Evolutionary conservation across 345 rosid genomes (phyloP).

Genomic region (Excoecaria agallocha): DNA sequence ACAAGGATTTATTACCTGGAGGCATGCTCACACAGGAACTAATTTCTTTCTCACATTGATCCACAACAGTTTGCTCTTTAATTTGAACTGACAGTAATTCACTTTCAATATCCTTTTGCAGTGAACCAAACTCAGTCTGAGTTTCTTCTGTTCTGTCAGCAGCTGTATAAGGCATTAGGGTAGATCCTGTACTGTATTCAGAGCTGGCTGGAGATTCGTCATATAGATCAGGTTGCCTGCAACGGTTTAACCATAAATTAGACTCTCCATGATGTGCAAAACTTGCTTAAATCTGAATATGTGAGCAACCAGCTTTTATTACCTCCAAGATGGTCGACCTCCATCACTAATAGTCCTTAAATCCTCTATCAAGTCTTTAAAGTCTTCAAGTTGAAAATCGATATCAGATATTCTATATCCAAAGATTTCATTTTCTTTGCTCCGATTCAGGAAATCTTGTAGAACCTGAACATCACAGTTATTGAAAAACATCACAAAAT

Average conservation of each 20-base stretch:
- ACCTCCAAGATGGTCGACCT: constrained; percentile 81
- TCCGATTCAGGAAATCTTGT: constrained; percentile 66
- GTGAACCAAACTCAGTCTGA: constrained; percentile 38
- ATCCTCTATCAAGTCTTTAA: constrained; percentile 67
- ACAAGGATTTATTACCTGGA: constrained; percentile 42
- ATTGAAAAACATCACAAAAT: constrained; percentile 9
- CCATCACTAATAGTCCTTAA: constrained; percentile 55
- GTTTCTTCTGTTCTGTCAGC: constrained; percentile 47
- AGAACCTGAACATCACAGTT: constrained; percentile 52
- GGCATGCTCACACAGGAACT: constrained; percentile 35
- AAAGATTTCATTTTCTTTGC: constrained; percentile 58
- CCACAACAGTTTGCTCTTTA: constrained; percentile 26
- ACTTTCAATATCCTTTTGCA: constrained; percentile 36
- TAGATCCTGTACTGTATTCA: constrained; percentile 85
- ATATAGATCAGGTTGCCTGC: constrained; percentile 74
- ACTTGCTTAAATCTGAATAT: constrained; percentile 7
- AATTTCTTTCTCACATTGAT: constrained; percentile 40
- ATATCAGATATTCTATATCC: constrained; percentile 50
- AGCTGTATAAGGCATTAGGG: constrained; percentile 36
- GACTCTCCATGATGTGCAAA: constrained; percentile 17
- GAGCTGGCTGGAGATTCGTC: constrained; percentile 88
- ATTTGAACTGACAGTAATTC: constrained; percentile 23
- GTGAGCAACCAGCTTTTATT: constrained; percentile 13
- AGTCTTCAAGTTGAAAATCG: constrained; percentile 67
- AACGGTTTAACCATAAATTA: constrained; percentile 24